Conservation (phyloP, 1,284 basidiomycete genomes). For the Sporisorium scitamineum region DNA sequence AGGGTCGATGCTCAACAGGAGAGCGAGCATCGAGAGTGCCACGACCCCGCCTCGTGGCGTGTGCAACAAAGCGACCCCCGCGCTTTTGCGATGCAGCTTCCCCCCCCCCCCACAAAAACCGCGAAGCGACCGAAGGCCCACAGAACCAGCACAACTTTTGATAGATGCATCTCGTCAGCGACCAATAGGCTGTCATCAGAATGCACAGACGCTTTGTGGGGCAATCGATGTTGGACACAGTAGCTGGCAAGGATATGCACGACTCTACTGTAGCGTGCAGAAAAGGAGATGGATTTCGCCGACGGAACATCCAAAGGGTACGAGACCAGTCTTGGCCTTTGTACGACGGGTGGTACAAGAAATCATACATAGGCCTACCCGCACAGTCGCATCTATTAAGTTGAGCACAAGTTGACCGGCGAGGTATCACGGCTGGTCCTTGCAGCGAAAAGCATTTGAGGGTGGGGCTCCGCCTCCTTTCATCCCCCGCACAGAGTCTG, state of each 20-base stretch:
- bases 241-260: not conserved
- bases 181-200: not conserved
- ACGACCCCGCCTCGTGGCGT: not conserved
- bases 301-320: slow-evolving; percentile 1
- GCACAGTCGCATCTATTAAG: not conserved
- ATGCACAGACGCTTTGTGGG: not conserved
- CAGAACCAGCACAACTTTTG: too few relatives aligned
- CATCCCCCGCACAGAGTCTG: not conserved
- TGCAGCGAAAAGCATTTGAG: not conserved
- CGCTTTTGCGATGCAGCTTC: slow-evolving; percentile 18
- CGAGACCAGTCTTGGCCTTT: not conserved
- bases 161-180: not conserved
- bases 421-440: slow-evolving; percentile 1
- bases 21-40: not conserved
- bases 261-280: slow-evolving; percentile 6
- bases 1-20: not conserved
- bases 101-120: slow-evolving; percentile 22
- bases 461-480: not conserved
- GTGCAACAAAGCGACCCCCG: slow-evolving; percentile 15
- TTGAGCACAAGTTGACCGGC: not conserved
- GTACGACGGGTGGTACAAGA: not conserved
- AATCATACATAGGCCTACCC: not conserved
- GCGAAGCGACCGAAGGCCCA: slow-evolving; percentile 1
- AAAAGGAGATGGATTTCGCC: slow-evolving; percentile 5
- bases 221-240: not conserved